These are phyloP conservation scores for Phytopythium boreale DNA, from an alignment of 352 stramenopile genomes.

Conservation along the genomic window DNA sequence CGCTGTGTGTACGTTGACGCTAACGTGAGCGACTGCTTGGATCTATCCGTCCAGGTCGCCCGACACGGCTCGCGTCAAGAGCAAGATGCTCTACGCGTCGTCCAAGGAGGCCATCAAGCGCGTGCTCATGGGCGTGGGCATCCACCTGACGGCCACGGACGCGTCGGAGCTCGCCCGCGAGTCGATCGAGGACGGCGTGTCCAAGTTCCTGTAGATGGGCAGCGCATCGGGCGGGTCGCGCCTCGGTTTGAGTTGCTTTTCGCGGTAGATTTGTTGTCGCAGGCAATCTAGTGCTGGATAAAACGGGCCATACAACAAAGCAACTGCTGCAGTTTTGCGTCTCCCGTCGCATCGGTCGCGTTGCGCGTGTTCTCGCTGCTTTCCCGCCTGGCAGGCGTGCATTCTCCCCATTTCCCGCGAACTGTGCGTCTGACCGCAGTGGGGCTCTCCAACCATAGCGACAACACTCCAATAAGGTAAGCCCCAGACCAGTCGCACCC, in stretches of 20 bases:
- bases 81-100: slow-evolving; percentile 95
- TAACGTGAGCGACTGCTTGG: too few species aligned
- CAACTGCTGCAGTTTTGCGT: slow-evolving; percentile 6
- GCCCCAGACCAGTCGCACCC: not conserved
- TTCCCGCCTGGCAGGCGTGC: too few species aligned
- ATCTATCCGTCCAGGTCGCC: slow-evolving; percentile 44
- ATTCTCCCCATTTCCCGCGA: not conserved
- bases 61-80: slow-evolving; percentile 90
- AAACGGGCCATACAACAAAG: slow-evolving; percentile 3
- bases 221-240: not conserved
- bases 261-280: slow-evolving; percentile 4
- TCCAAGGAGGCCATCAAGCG: slow-evolving; percentile 95
- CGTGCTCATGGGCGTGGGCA: slow-evolving; percentile 92
- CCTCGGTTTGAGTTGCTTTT: not conserved
- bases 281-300: not conserved
- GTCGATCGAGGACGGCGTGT: slow-evolving; percentile 72
- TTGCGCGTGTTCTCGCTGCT: not conserved
- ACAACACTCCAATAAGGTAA: not conserved
- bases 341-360: not conserved
- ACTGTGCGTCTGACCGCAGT: not conserved
- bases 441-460: too few species aligned
- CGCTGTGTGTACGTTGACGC: too few species aligned
- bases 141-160: slow-evolving; percentile 94
- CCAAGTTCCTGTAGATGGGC: slow-evolving; percentile 86
- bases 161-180: slow-evolving; percentile 84